Evolutionary conservation across 1,139 yeast species (phyloP), one percentile per base, ranked within the genome.

Genomic region (Zygotorulaspora mrakii): DNA sequence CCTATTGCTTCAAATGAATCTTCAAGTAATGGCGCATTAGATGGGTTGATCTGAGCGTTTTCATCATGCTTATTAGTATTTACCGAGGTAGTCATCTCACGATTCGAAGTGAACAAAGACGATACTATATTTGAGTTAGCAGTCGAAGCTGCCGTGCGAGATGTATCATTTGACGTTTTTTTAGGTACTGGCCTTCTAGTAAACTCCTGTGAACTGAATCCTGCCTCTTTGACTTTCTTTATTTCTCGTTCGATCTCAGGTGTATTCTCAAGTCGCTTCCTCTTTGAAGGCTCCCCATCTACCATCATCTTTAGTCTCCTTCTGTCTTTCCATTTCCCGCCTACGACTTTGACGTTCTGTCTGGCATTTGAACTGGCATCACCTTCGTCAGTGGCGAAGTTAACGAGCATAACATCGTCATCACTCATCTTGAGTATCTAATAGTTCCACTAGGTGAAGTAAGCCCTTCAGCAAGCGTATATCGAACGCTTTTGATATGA

Each of bases 261-360:
- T 12, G 39, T 17, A 13, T 43, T 48, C 26, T 46, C 48, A 17
- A 39, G 39, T 17, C 47, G 47, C 28, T 52, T 49, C 30, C 55
- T 36, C 35, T 61, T 55, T 5, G 57, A 48, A 24, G 57, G 53
- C 14, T 58, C 57, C 16, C 42, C 56, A 17, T 53, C 54, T 36
- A 72, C 58, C 25, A 56, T 54, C 33, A 65, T 62, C 40, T 63
- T 62, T 33, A 57, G 35, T 40, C 51, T 57, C 52, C 94, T 70
- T 47, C 94, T 72, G 45, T 85, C 94, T 53, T 76, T 81, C 94
- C 94, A 84, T 53, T 73, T 73, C 5, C 94, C 94, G 21, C 94
- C 91, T 5, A 73, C 68, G 4, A 76, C 69, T 50, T 77, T 79
- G 4, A 59, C 55, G 11, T 46, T 33, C 5, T 33, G 27, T 16